A percentile compares a stretch with the other conserved stretches of the same genome.
Evolutionary conservation across 192 early-diverging fungal species (phyloP).

Genomic region (Entomortierella beljakovae): DNA sequence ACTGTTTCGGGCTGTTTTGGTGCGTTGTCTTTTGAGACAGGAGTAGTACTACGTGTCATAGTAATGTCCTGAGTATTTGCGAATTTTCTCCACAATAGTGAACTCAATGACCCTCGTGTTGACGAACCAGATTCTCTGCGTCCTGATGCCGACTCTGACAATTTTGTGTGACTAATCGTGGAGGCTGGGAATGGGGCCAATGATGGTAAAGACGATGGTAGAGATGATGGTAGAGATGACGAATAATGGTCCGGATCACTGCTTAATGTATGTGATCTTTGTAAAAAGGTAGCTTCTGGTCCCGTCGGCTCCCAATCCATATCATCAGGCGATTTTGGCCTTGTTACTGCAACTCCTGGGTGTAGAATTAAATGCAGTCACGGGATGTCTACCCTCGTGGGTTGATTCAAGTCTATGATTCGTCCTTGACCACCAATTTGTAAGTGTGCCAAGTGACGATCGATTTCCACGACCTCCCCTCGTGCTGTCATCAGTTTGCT

Average conservation of each 20-base stretch:
- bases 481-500: slow-evolving; percentile 2
- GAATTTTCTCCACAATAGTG: slow-evolving; percentile 27
- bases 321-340: neutral
- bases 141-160: neutral
- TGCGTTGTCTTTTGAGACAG: neutral
- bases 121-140: slow-evolving; percentile 33
- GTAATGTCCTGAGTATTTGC: slow-evolving; percentile 13
- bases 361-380: neutral
- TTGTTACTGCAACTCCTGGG: neutral
- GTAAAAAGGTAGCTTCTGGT: slow-evolving; percentile 18
- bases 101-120: slow-evolving; percentile 12
- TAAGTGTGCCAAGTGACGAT: slow-evolving; percentile 15
- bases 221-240: neutral
- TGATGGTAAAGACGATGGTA: slow-evolving; percentile 33
- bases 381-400: slow-evolving; percentile 8
- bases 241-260: neutral
- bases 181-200: slow-evolving; percentile 22
- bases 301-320: slow-evolving; percentile 49
- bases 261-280: neutral
- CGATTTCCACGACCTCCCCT: neutral
- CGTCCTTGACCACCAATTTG: slow-evolving; percentile 41
- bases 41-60: neutral
- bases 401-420: slow-evolving; percentile 3
- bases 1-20: neutral
- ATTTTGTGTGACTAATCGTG: slow-evolving; percentile 22